phyloP scores from a whole-genome alignment of 331 rosid species.

The Dryas integrifolia region DNA sequence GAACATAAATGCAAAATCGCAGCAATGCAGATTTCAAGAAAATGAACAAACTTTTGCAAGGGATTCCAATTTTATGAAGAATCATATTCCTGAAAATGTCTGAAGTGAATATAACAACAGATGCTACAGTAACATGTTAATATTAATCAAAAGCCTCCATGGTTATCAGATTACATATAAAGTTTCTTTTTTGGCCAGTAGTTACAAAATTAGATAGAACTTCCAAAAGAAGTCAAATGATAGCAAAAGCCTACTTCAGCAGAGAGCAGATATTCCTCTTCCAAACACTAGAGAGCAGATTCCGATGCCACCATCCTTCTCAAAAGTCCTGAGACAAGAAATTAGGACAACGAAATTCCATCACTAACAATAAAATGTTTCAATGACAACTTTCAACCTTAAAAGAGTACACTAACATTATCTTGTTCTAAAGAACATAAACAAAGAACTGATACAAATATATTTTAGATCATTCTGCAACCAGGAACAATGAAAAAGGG shows the following conservation, averaged over 20 bases:
- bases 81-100: neutral
- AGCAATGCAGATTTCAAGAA: neutral
- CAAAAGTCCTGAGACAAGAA: slow-evolving; percentile 29
- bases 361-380: neutral
- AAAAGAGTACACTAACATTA: neutral
- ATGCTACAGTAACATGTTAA: neutral
- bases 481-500: neutral
- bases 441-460: neutral
- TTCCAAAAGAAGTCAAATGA: neutral
- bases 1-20: neutral
- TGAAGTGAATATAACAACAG: neutral
- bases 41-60: neutral
- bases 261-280: slow-evolving; percentile 24
- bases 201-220: neutral
- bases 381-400: neutral
- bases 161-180: neutral
- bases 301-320: slow-evolving; percentile 17
- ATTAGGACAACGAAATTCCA: neutral
- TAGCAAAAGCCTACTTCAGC: slow-evolving; percentile 6
- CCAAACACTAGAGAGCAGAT: slow-evolving; percentile 21
- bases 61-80: neutral
- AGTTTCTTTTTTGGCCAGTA: neutral
- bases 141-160: slow-evolving; percentile 1
- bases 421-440: neutral
- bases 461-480: neutral